These are phyloP conservation scores for Gossypium trilobum DNA, from an alignment of 441 rosid genomes.

Conservation along the genomic window DNA sequence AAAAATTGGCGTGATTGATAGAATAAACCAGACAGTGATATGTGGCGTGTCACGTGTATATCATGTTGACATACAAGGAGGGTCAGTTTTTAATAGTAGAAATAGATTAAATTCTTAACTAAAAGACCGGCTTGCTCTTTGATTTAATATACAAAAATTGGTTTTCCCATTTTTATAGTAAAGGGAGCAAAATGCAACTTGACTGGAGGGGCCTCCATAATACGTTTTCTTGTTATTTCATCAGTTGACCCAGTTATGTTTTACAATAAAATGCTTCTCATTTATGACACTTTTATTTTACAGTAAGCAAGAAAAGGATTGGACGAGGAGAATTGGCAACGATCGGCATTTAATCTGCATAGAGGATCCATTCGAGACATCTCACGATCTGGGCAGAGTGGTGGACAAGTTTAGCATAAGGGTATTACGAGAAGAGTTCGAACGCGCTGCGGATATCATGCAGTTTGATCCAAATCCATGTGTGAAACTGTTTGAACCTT, in stretches of 20 bases:
- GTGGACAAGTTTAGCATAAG: slow-evolving; percentile 78
- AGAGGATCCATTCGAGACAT: slow-evolving; percentile 79
- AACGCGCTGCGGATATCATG: slow-evolving; percentile 81
- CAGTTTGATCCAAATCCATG: slow-evolving; percentile 63
- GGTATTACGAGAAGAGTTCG: slow-evolving; percentile 87
- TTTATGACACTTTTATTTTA: neutral
- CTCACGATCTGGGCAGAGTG: slow-evolving; percentile 86
- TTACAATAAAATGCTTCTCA: neutral
- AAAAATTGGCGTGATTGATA: too few species aligned
- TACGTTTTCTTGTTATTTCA: neutral
- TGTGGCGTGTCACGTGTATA: too few species aligned
- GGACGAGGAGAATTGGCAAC: slow-evolving; percentile 91
- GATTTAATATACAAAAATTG: too few species aligned
- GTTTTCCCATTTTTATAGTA: too few species aligned
- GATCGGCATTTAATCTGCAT: slow-evolving; percentile 96
- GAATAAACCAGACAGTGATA: too few species aligned
- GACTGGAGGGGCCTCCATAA: too few species aligned
- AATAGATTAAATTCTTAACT: too few species aligned
- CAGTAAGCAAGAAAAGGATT: slow-evolving; percentile 80
- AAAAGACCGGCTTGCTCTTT: too few species aligned
- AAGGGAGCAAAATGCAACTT: too few species aligned
- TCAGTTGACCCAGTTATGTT: neutral
- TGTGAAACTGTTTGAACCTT: slow-evolving; percentile 56
- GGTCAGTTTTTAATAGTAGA: too few species aligned
- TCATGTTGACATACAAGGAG: too few species aligned